phyloP scores from a whole-genome alignment of 2,329 filamentous ascomycete species.

The Claviceps purpurea region DNA sequence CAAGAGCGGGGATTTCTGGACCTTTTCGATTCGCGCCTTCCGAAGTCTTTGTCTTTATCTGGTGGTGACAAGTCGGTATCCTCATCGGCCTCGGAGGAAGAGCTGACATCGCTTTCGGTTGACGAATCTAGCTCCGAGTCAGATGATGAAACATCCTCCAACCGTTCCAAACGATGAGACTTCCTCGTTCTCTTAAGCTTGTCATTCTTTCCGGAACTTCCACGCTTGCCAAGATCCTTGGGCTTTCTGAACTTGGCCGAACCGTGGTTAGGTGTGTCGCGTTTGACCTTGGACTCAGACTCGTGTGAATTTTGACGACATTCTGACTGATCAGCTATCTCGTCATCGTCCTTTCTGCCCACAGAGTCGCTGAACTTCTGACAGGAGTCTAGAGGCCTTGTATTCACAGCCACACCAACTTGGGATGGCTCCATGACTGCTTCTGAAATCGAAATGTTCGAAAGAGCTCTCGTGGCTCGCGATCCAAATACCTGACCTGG shows the following conservation, averaged over 20 bases:
- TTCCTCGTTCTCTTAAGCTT: neutral
- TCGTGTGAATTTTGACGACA: neutral
- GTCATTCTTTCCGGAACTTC: neutral
- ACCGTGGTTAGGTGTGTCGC: neutral
- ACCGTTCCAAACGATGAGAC: neutral
- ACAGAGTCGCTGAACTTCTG: neutral
- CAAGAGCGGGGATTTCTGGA: neutral
- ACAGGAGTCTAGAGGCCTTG: neutral
- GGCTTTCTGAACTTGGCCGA: neutral
- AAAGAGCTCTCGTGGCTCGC: neutral
- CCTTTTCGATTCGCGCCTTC: neutral
- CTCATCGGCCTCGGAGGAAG: neutral
- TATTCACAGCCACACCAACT: neutral
- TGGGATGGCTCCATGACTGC: constrained; percentile 1
- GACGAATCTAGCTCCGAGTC: neutral
- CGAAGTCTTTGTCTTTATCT: neutral
- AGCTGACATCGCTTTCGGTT: neutral
- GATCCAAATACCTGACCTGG: neutral
- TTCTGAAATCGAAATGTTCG: neutral
- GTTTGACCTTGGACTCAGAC: neutral
- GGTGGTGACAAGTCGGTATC: neutral
- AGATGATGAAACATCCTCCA: neutral
- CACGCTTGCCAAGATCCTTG: neutral
- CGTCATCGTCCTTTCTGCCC: neutral
- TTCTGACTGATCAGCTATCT: neutral